Evolutionary conservation across 768 basidiomycete genomes (phyloP), one percentile per base, ranked within the genome.

Genomic region (Suillus luteus): DNA sequence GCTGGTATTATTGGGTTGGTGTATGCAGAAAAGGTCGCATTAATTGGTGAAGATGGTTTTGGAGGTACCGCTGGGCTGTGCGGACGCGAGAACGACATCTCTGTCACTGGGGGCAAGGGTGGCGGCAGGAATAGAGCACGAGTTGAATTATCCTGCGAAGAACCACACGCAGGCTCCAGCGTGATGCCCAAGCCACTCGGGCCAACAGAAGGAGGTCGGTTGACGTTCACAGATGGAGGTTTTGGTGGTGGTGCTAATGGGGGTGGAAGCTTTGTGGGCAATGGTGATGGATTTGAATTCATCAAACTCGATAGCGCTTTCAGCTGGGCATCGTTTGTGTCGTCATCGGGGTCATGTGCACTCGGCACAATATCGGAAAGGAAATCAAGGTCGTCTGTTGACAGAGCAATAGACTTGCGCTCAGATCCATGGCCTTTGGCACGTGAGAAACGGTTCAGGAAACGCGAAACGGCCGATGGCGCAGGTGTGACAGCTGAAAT

Each of bases 301-400:
- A 82, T 76, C 75, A 82, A 77, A 62, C 70, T 74, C 33, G 79
- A 76, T 19, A 87, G 71, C 19, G 74, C 76, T 62, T 74, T 75
- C 22, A 83, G 65, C 43, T 77, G 71, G 44, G 66, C 63, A 27
- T 70, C 74, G 14, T 78, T 73, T 37, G 77, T 74, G 22, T 76
- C 76, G 5, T 75, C 74, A 17, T 66, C 65, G 17, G 76, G 80
- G 62, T 86, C 84, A 57, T 67, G 72, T 12, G 80, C 81, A 66
- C 82, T 83, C 4, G 89, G 88, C 11, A 85, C 89, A 62, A 79
- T 80, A 72, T 88, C 90, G 40, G 85, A 85, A 22, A 96, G 80
- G 71, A 91, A 95, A 67, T 93, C 89, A 35, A 96, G 80, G 72
- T 96, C 95, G 63, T 92, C 87, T 1, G 85, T 80, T 17, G 92